Evolutionary conservation across 2,329 filamentous ascomycete genomes (phyloP).

Genomic region (Gaeumannomyces tritici): DNA sequence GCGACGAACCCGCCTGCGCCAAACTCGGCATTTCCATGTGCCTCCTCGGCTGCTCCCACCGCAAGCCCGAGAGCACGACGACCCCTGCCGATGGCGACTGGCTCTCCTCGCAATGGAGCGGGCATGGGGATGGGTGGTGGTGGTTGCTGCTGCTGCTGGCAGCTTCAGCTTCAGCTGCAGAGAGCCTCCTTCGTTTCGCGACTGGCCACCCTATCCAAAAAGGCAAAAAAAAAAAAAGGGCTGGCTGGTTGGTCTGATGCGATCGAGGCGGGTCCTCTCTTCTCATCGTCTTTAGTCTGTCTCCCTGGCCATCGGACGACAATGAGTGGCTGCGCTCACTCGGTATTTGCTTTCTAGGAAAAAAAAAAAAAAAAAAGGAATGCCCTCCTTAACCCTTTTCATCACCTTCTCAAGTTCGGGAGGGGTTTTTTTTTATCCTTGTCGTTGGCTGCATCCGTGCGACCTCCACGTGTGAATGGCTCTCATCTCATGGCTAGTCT

Average conservation of each 20-base stretch:
- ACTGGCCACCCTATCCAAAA: not conserved
- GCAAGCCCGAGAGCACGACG: not conserved
- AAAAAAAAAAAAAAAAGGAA: too few relatives aligned
- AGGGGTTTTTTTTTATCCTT: not conserved
- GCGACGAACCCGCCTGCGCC: not conserved
- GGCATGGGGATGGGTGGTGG: not conserved
- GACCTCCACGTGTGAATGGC: not conserved
- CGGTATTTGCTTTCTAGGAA: not conserved
- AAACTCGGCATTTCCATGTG: too few relatives aligned
- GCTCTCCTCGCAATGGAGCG: not conserved
- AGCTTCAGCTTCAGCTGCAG: not conserved
- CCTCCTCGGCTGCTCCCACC: not conserved
- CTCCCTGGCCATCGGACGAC: not conserved
- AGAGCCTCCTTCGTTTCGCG: not conserved
- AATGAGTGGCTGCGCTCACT: not conserved
- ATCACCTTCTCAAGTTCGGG: not conserved
- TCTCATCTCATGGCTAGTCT: not conserved
- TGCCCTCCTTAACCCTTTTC: not conserved
- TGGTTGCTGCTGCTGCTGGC: not conserved
- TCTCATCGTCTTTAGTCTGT: not conserved
- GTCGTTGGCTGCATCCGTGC: not conserved
- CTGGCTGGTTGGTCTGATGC: not conserved
- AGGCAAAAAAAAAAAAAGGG: not conserved
- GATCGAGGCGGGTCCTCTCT: not conserved
- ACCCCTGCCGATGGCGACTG: not conserved